Conservation (phyloP, 352 stramenopile species). For the Globisporangium rhizosaccharum region DNA sequence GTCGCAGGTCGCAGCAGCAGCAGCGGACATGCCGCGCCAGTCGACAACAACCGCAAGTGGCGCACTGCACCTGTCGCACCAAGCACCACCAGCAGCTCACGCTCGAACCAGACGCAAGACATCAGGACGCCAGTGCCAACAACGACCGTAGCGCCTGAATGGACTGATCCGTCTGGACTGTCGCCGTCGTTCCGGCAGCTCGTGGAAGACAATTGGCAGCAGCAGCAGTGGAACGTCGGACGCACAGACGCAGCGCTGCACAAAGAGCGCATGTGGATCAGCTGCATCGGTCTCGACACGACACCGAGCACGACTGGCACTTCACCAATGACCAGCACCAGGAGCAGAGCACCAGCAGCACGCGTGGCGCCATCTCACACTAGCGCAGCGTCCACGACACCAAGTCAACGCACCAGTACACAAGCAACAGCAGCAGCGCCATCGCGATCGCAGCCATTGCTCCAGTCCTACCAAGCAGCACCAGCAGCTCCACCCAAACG, state of each 20-base stretch:
- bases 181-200: conserved; percentile 41
- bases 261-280: conserved; percentile 40
- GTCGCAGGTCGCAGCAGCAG: background rate
- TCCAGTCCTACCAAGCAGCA: background rate
- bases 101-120: background rate
- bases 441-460: background rate
- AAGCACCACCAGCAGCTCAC: background rate
- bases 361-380: no score
- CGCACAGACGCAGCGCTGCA: conserved; percentile 17
- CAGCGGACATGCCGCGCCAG: background rate
- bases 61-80: conserved; percentile 2
- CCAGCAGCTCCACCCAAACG: background rate
- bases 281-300: conserved; percentile 36
- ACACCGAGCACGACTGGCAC: background rate
- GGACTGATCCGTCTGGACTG: conserved; percentile 43
- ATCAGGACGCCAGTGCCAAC: background rate
- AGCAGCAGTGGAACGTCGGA: conserved; percentile 17
- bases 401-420: background rate
- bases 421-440: background rate
- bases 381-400: no score
- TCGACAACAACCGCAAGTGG: conserved; percentile 15
- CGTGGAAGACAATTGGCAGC: conserved; percentile 54
- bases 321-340: background rate
- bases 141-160: conserved; percentile 3
- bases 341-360: background rate